Evolutionary conservation across 441 rosid genomes (phyloP).

Genomic region (Eutrema salsugineum): DNA sequence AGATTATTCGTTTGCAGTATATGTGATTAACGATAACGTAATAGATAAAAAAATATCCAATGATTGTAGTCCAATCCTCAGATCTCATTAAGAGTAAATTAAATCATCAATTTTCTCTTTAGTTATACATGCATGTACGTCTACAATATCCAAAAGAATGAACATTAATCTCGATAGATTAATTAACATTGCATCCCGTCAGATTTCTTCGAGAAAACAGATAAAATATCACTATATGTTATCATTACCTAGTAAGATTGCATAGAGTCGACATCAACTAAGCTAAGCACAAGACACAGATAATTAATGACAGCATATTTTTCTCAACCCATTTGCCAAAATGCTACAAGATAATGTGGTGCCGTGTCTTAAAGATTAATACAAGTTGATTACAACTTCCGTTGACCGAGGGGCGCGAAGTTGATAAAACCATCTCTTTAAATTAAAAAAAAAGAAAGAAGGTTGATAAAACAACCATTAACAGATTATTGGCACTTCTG

Average conservation of each 20-base stretch:
- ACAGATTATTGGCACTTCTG: not conserved
- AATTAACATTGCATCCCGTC: not conserved
- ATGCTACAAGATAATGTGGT: slow-evolving; percentile 2
- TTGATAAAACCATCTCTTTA: slow-evolving; percentile 22
- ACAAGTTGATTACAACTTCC: slow-evolving; percentile 1
- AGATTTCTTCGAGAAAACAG: not conserved
- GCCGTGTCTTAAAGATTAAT: not conserved
- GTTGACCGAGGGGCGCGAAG: not conserved
- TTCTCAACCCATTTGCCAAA: not conserved
- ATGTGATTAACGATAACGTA: no score
- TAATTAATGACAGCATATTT: not conserved
- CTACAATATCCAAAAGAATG: not conserved
- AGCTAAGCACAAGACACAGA: not conserved
- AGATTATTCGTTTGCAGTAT: no score
- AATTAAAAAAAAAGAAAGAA: no score
- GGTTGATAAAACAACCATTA: slow-evolving; percentile 13
- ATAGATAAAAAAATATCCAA: no score
- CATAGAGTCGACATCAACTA: not conserved
- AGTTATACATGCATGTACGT: no score
- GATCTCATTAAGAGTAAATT: not conserved
- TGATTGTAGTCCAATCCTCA: not conserved
- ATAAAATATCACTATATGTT: not conserved
- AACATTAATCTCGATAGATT: not conserved
- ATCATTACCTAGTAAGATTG: not conserved
- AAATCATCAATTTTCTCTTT: no score